Conservation (phyloP, 768 basidiomycete genomes). For the Tephrocybe sp. region DNA sequence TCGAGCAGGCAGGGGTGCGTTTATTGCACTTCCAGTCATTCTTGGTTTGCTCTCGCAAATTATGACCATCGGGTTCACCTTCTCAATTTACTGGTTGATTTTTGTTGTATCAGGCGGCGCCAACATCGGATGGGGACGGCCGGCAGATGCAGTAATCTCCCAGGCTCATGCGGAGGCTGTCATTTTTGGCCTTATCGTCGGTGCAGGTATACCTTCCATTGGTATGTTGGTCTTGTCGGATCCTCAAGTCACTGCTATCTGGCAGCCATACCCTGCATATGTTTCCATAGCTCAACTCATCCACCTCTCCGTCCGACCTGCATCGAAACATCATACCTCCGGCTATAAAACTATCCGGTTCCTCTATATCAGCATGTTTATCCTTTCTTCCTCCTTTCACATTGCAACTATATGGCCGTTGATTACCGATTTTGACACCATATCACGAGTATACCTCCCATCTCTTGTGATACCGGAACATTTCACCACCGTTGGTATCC, state of each 20-base stretch:
- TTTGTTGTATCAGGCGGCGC: constrained; percentile 41
- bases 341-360: constrained; percentile 36
- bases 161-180: constrained; percentile 52
- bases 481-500: constrained; percentile 24
- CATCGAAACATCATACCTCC: constrained; percentile 29
- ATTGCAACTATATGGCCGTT: constrained; percentile 39
- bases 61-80: constrained; percentile 39
- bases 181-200: constrained; percentile 46
- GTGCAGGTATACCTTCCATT: constrained; percentile 45
- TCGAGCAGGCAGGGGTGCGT: constrained; percentile 31
- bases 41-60: constrained; percentile 42
- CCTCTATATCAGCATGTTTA: constrained; percentile 40
- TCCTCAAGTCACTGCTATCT: constrained; percentile 46
- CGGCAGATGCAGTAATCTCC: constrained; percentile 28
- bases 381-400: constrained; percentile 42
- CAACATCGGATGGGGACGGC: constrained; percentile 18
- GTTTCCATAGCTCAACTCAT: constrained; percentile 38
- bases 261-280: constrained; percentile 55
- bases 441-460: constrained; percentile 37
- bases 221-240: constrained; percentile 43
- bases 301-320: constrained; percentile 42
- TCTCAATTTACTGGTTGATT: constrained; percentile 49
- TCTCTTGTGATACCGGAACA: constrained; percentile 28
- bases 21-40: constrained; percentile 41
- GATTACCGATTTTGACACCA: constrained; percentile 26